Conservation (phyloP, 257 asterid genomes). For the Plantago elongata region DNA sequence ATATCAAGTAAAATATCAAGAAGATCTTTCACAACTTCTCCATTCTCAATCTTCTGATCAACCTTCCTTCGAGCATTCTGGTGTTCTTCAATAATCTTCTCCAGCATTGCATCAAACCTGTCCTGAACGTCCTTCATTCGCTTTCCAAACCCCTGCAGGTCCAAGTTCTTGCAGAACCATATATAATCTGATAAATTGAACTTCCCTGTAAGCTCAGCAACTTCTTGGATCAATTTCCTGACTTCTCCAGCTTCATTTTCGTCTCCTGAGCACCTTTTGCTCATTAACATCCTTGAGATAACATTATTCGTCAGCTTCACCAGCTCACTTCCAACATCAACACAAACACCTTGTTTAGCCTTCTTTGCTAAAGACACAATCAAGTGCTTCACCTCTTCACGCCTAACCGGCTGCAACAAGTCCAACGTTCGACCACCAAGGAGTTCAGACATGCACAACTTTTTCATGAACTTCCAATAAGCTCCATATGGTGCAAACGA, state of each 20-base stretch:
- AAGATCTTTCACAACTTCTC: constrained; percentile 36
- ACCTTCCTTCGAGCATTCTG: constrained; percentile 27
- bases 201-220: constrained; percentile 48
- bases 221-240: constrained; percentile 47
- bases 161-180: constrained; percentile 68
- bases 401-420: constrained; percentile 47
- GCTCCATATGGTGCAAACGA: constrained; percentile 66
- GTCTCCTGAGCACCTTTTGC: constrained; percentile 47
- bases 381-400: constrained; percentile 33
- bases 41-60: constrained; percentile 14
- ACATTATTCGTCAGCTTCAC: constrained; percentile 46
- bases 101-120: constrained; percentile 62
- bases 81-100: constrained; percentile 56
- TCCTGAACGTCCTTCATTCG: constrained; percentile 36
- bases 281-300: constrained; percentile 63
- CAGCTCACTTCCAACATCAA: constrained; percentile 58
- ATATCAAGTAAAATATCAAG: constrained; percentile 63
- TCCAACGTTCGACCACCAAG: constrained; percentile 61
- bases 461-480: constrained; percentile 77
- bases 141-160: constrained; percentile 59
- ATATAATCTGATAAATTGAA: constrained; percentile 56
- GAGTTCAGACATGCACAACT: constrained; percentile 69
- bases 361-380: constrained; percentile 19
- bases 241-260: constrained; percentile 46
- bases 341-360: constrained; percentile 29